A percentile compares a stretch with the other conserved stretches of the same genome.
These are phyloP conservation scores for Rhynchosporium graminicola DNA, from an alignment of 2,329 filamentous ascomycete species.

Conservation along the genomic window DNA sequence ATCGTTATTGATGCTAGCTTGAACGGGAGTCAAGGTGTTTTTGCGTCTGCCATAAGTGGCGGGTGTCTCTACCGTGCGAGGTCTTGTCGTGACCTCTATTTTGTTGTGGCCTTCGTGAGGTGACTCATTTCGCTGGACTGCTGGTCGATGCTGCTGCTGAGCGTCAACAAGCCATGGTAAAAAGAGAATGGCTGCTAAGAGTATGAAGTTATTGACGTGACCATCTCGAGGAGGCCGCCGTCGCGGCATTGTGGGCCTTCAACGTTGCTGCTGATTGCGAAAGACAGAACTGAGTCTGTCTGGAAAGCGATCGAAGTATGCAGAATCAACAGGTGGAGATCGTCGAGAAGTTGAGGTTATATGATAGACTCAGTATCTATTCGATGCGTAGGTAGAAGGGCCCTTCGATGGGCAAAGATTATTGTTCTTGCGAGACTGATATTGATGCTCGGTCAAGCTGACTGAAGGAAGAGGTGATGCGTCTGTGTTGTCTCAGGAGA, in stretches of 20 bases:
- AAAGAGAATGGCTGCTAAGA: slow-evolving; percentile 56
- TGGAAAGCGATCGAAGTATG: background rate
- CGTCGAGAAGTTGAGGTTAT: background rate
- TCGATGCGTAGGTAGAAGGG: background rate
- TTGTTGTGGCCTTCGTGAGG: slow-evolving; percentile 37
- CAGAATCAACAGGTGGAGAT: slow-evolving; percentile 1
- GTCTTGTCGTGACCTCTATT: slow-evolving; percentile 37
- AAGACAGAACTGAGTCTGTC: slow-evolving; percentile 32
- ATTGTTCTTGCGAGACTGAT: background rate
- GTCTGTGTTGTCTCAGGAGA: slow-evolving; percentile 4
- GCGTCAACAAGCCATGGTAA: slow-evolving; percentile 61
- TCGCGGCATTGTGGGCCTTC: slow-evolving; percentile 59
- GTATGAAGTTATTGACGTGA: slow-evolving; percentile 51
- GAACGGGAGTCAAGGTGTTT: slow-evolving; percentile 9
- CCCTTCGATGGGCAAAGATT: slow-evolving; percentile 1
- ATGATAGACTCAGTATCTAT: background rate
- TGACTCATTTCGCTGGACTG: slow-evolving; percentile 36
- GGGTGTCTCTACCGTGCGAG: slow-evolving; percentile 5
- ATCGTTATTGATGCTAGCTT: slow-evolving; percentile 30
- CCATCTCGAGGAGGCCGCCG: slow-evolving; percentile 60
- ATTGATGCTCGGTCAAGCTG: background rate
- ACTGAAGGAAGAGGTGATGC: background rate
- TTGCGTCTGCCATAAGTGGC: slow-evolving; percentile 16
- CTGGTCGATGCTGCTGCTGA: slow-evolving; percentile 60
- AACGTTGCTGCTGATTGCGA: slow-evolving; percentile 37